Conservation (phyloP, 179 eudicot genomes). For the Camellia oleifera region DNA sequence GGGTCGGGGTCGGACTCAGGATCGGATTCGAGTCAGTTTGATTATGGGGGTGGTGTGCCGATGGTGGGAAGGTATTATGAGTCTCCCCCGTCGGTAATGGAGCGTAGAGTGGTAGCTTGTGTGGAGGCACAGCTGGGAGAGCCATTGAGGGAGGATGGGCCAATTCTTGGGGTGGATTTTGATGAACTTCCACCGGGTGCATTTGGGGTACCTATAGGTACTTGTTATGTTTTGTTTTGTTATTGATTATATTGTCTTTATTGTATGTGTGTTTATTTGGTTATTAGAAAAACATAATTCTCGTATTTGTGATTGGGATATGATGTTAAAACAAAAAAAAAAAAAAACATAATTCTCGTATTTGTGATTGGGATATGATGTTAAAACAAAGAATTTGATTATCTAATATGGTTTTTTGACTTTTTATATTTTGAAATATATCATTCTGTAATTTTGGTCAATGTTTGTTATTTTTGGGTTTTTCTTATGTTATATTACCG, state of each 20-base stretch:
- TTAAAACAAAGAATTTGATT: background rate
- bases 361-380: background rate
- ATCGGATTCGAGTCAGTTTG: constrained; percentile 27
- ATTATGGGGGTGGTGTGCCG: constrained; percentile 35
- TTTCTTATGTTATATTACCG: background rate
- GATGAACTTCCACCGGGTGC: constrained; percentile 96
- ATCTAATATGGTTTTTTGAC: background rate
- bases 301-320: background rate
- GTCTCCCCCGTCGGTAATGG: constrained; percentile 45
- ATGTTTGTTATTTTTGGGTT: constrained; percentile 1
- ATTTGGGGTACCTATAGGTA: constrained; percentile 83
- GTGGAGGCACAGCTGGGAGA: constrained; percentile 90
- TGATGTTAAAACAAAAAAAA: background rate
- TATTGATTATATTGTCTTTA: constrained; percentile 2
- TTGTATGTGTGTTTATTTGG: background rate
- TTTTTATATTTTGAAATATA: background rate
- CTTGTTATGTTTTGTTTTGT: background rate
- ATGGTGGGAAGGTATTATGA: constrained; percentile 47
- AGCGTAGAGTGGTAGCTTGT: constrained; percentile 60
- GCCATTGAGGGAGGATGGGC: constrained; percentile 84
- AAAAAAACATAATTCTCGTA: background rate
- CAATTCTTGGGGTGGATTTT: constrained; percentile 84
- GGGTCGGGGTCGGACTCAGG: constrained; percentile 30
- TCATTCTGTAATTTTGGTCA: background rate
- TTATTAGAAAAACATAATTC: background rate